These are phyloP conservation scores for Mortierella claussenii DNA, from an alignment of 192 early-diverging fungal species.

Conservation along the genomic window DNA sequence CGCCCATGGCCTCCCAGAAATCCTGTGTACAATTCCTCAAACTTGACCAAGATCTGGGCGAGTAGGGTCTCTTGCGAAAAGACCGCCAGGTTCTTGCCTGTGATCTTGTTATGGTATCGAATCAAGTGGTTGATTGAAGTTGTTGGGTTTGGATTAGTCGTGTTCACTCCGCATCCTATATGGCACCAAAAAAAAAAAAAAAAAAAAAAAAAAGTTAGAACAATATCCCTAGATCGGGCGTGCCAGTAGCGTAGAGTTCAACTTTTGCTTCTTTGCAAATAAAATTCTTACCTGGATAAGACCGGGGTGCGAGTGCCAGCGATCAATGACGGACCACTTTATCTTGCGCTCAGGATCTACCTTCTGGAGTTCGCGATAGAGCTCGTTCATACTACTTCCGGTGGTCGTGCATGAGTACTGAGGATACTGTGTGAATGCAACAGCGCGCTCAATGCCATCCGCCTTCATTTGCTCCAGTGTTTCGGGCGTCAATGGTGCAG, in stretches of 20 bases:
- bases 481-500: slow-evolving; percentile 77
- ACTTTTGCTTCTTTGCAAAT: background rate
- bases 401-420: slow-evolving; percentile 98
- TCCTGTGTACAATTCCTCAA: slow-evolving; percentile 80
- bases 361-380: slow-evolving; percentile 71
- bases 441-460: slow-evolving; percentile 84
- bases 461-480: slow-evolving; percentile 82
- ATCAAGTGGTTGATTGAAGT: no score
- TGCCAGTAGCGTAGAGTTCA: background rate
- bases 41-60: slow-evolving; percentile 72
- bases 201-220: background rate
- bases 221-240: background rate
- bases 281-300: slow-evolving; percentile 71
- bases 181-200: no score
- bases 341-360: slow-evolving; percentile 73
- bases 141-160: no score
- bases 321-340: slow-evolving; percentile 95
- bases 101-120: slow-evolving; percentile 60
- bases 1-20: slow-evolving; percentile 65
- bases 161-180: no score
- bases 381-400: slow-evolving; percentile 91
- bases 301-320: slow-evolving; percentile 90
- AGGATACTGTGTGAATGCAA: slow-evolving; percentile 95
- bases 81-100: slow-evolving; percentile 58
- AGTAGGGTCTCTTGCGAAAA: slow-evolving; percentile 77